Base-by-base conservation (phyloP, 768 basidiomycete genomes). In the Terana coerulea region DNA sequence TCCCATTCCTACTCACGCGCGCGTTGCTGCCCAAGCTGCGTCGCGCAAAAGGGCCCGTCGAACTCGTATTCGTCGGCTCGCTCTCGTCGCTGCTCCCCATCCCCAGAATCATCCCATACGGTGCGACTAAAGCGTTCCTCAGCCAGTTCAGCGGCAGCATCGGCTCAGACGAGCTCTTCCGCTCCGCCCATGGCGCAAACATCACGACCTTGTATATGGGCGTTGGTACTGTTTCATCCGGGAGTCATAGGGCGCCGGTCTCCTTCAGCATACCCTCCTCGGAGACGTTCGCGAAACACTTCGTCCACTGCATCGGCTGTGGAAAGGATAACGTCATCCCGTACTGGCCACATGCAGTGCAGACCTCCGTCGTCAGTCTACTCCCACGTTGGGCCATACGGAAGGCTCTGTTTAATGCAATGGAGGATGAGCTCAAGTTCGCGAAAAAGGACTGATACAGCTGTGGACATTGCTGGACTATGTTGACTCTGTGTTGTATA, bases 21-120 rank as follows among this genome's bases (percentile, higher is more conserved):
- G 61, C 57, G 11, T 54, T 66, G 35, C 63, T 66, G 22, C 64
- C 64, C 6, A 51, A 56, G 17, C 61, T 66, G 14, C 64, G 64
- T n/a, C 25, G 29, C 4, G 48, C 54, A 30, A 44, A 55, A 19
- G 60, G 61, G 21, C 64, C 64, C 29, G 60, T 58, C 17, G 37
- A 57, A 33, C 52, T 64, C 29, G 50, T 56, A 11, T 66, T 61
- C 59, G 52, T 59, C 48, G 63, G 64, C 49, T 66, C 63, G 7
- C 46, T 59, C 30, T 46, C 55, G 1, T 53, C 30, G 19, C 57
- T 57, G 47, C 31, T 59, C 43, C 44, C 53, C 10, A 59, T 60
- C 7, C 60, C 63, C 1, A 59, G 63, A 19, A 55, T 66, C 22
- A 31, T 54, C 5, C 46, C 62, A 24, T 62, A 63, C 57, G 52